Evolutionary conservation across 192 early-diverging fungal genomes (phyloP).

Genomic region (Linnemannia schmuckeri): DNA sequence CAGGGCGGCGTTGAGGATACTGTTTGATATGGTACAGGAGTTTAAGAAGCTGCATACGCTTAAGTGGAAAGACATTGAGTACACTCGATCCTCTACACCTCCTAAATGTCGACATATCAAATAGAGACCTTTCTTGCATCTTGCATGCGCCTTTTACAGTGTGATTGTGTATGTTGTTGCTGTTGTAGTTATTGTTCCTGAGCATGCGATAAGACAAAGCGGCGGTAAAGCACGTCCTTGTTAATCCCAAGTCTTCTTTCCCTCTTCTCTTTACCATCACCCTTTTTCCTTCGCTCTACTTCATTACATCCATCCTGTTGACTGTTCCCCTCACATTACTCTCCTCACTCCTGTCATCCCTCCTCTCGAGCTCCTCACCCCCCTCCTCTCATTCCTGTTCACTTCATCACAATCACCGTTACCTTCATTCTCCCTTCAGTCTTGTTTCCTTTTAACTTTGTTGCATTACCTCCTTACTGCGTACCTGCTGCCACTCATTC

Average conservation of each 20-base stretch:
- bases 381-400: no score
- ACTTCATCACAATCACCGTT: no score
- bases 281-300: neutral
- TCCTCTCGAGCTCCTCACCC: neutral
- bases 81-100: neutral
- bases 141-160: neutral
- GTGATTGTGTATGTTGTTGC: no score
- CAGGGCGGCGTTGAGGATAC: neutral
- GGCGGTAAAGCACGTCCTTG: no score
- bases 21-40: neutral
- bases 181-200: no score
- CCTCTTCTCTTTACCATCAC: neutral
- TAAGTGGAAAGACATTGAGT: neutral
- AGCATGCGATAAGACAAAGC: no score
- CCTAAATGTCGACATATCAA: neutral
- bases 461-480: neutral
- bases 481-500: no score
- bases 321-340: neutral
- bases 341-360: neutral
- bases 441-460: no score
- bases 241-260: neutral
- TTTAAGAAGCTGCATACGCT: neutral
- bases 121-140: no score
- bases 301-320: no score
- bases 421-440: no score